These are phyloP conservation scores for Coemansia sp. DNA, from an alignment of 192 early-diverging fungal species.

Conservation along the genomic window DNA sequence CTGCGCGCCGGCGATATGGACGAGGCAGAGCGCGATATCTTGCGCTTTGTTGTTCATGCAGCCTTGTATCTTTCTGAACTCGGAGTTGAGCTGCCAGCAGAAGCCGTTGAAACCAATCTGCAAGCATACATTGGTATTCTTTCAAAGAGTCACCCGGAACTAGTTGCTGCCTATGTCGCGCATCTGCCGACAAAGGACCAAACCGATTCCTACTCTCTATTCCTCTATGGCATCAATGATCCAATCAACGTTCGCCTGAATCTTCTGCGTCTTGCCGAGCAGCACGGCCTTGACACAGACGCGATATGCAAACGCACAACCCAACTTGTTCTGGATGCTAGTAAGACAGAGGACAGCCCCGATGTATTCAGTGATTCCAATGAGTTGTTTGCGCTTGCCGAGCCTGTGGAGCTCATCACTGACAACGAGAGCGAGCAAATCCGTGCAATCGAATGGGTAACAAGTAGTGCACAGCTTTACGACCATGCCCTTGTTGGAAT, in stretches of 20 bases:
- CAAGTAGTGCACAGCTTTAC: conserved; percentile 48
- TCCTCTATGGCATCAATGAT: conserved; percentile 47
- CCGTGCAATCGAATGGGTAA: conserved; percentile 63
- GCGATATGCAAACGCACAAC: conserved; percentile 50
- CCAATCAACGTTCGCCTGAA: conserved; percentile 34
- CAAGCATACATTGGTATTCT: conserved; percentile 57
- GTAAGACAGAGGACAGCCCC: not conserved
- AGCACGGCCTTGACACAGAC: conserved; percentile 44
- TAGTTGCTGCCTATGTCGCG: conserved; percentile 59
- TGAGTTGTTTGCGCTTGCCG: conserved; percentile 25
- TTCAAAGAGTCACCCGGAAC: conserved; percentile 28
- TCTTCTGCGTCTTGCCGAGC: conserved; percentile 47
- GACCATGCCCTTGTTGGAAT: conserved; percentile 46
- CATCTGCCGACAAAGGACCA: conserved; percentile 54
- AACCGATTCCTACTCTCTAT: conserved; percentile 56
- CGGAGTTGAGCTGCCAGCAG: conserved; percentile 49
- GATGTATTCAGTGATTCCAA: not conserved
- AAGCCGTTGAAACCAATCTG: conserved; percentile 56
- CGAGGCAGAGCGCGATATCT: conserved; percentile 37
- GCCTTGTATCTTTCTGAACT: conserved; percentile 64
- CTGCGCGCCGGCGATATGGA: conserved; percentile 4
- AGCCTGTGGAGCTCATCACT: conserved; percentile 29
- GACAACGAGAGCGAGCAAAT: conserved; percentile 45
- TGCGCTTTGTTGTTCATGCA: conserved; percentile 72
- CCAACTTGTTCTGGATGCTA: conserved; percentile 21